Base-by-base conservation (phyloP, 2,329 filamentous ascomycete genomes). In the Phaeophleospora eucalypticola region DNA sequence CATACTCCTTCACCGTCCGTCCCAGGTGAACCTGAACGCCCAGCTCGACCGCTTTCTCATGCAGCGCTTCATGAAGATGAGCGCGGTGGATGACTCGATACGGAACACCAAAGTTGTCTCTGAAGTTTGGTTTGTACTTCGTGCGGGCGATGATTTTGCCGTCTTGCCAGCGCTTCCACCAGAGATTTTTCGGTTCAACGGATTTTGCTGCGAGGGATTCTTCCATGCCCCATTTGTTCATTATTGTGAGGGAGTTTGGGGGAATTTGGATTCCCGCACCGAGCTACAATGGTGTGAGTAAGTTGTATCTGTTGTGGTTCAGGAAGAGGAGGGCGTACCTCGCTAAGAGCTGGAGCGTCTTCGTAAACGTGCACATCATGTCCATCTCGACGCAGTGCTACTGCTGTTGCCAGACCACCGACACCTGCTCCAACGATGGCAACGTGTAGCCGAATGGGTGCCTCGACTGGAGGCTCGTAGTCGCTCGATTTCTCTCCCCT, bases 221-320 rank as follows among this genome's bases (percentile, higher is more conserved):
- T 38, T 38, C 36, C 36, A 38, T 19, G 7, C 36, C 36, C 36
- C 36, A 38, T 38, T 20, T 38, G 36, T 38, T 4, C 36, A 38
- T 38, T 15, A 38, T 38, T 17, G 36, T 38, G 36, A 38, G 36
- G n/a, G 36, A 38, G 17, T 38, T 38, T 10, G 36, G 36, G 15
- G 36, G 36, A 7, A 38, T 17, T 19, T 38, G 36, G 36, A 38
- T 38, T 17, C 36, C 36, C 19, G 36, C n/a, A 6, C 36, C 36
- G 14, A 38, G 36, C 36, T 38, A 17, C 6, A 4, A 7, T 38
- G 16, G 6, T 9, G 8, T 17, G 7, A 10, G 17, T 17, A n/a
- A 17, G 12, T 29, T 29, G 12, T 12, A 38, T 38, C 17, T 4
- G 7, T 38, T 17, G 6, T 7, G 10, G 36, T 7, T 17, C 17